These are phyloP conservation scores for Aspergillus luchuensis DNA, from an alignment of 2,329 filamentous ascomycete species.

Conservation along the genomic window DNA sequence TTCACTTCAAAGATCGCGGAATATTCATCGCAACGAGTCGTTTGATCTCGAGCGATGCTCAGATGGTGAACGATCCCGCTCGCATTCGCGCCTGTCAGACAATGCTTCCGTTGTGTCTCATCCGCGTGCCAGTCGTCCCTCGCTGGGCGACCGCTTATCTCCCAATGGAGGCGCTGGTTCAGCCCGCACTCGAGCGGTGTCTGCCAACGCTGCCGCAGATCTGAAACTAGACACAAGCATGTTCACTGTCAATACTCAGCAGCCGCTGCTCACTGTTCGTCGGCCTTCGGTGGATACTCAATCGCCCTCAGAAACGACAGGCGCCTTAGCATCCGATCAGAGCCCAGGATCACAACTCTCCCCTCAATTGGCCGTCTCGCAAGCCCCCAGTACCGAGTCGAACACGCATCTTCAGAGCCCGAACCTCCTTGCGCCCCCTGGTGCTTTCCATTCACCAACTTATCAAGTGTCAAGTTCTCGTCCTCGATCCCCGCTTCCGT, in stretches of 20 bases:
- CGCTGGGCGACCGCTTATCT: constrained; percentile 29
- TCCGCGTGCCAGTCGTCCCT: constrained; percentile 35
- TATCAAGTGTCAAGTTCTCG: constrained; percentile 31
- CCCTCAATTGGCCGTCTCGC: constrained; percentile 38
- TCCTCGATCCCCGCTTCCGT: constrained; percentile 27
- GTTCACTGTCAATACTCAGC: constrained; percentile 23
- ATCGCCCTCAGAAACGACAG: constrained; percentile 15
- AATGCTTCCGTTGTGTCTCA: constrained; percentile 52
- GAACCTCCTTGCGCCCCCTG: constrained; percentile 48
- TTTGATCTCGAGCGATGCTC: constrained; percentile 71
- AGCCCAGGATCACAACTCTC: constrained; percentile 34
- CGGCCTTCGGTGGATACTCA: constrained; percentile 37
- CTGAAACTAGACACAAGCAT: constrained; percentile 48
- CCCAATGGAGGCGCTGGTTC: constrained; percentile 25
- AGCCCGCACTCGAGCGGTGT: constrained; percentile 56
- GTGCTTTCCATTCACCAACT: constrained; percentile 41
- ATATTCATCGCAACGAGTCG: constrained; percentile 65
- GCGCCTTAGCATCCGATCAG: constrained; percentile 27
- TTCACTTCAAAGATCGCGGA: constrained; percentile 80
- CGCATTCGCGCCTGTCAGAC: constrained; percentile 49
- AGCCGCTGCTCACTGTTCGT: constrained; percentile 43
- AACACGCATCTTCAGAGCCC: constrained; percentile 34
- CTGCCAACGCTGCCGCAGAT: constrained; percentile 58
- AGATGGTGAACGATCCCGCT: constrained; percentile 57
- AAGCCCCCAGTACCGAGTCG: constrained; percentile 35